Percentiles rank a stretch among this genome's conserved stretches.
These are phyloP conservation scores for Schwanniomyces sp. DNA, from an alignment of 805 yeast genomes.

Conservation along the genomic window DNA sequence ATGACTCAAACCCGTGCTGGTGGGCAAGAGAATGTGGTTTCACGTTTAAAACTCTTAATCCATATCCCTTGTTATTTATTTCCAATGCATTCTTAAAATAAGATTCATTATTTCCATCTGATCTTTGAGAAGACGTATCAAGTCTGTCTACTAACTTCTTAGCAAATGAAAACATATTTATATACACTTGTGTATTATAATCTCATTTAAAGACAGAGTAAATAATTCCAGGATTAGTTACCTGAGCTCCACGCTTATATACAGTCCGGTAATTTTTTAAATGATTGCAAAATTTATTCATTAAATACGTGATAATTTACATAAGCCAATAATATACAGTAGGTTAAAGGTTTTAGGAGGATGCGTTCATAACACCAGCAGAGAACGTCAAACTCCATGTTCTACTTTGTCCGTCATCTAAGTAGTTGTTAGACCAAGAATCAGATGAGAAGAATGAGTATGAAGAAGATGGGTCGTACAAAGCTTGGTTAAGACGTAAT, in stretches of 20 bases:
- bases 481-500: conserved; percentile 72
- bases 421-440: conserved; percentile 26
- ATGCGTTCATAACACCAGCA: conserved; percentile 44
- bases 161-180: conserved; percentile 44
- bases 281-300: background rate
- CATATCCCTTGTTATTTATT: conserved; percentile 42
- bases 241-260: background rate
- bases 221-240: background rate
- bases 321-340: conserved; percentile 1
- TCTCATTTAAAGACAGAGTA: background rate
- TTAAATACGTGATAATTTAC: background rate
- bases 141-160: conserved; percentile 41
- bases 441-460: conserved; percentile 54
- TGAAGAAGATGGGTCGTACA: conserved; percentile 64
- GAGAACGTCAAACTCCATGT: conserved; percentile 63
- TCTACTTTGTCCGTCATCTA: conserved; percentile 63
- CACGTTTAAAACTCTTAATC: conserved; percentile 37
- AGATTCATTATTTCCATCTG: conserved; percentile 22
- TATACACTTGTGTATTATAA: background rate
- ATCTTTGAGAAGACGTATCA: conserved; percentile 22
- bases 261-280: background rate
- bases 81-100: conserved; percentile 33
- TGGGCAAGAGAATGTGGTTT: conserved; percentile 38
- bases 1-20: conserved; percentile 58
- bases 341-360: conserved; percentile 5